Percentiles rank a stretch among this genome's conserved stretches.
Conservation (phyloP, 2,329 filamentous ascomycete species). For the Monosporascus sp. region DNA sequence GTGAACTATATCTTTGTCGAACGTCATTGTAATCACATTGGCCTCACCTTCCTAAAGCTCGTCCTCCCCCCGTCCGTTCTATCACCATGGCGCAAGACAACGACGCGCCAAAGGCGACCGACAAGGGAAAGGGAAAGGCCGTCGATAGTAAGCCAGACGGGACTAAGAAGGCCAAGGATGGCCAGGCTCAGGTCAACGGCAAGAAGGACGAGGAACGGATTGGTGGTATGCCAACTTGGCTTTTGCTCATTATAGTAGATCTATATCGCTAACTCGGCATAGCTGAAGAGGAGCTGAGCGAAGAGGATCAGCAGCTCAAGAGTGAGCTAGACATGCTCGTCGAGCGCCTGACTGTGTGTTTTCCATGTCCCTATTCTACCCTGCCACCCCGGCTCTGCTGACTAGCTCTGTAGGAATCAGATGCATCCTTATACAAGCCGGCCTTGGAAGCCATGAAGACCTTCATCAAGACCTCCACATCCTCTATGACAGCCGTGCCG, state of each 20-base stretch:
- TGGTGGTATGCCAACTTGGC: slow-evolving; percentile 32
- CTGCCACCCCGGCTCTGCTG: slow-evolving; percentile 4
- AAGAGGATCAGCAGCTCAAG: slow-evolving; percentile 98
- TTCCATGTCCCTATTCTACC: background rate
- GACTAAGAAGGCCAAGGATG: slow-evolving; percentile 61
- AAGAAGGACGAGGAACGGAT: slow-evolving; percentile 71
- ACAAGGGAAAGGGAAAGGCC: slow-evolving; percentile 97
- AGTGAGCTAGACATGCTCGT: slow-evolving; percentile 97
- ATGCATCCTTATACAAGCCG: slow-evolving; percentile 82
- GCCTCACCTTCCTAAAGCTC: background rate
- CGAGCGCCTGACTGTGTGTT: slow-evolving; percentile 77
- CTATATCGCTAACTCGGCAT: slow-evolving; percentile 29
- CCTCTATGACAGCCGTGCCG: slow-evolving; percentile 97
- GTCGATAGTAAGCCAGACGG: slow-evolving; percentile 60
- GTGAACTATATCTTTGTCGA: background rate
- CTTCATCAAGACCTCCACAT: slow-evolving; percentile 98
- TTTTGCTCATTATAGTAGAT: slow-evolving; percentile 2
- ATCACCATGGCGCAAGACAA: slow-evolving; percentile 86
- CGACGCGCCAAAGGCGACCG: slow-evolving; percentile 75
- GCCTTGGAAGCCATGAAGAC: slow-evolving; percentile 95
- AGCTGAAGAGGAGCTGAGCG: slow-evolving; percentile 80
- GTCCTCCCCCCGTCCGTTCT: slow-evolving; percentile 15
- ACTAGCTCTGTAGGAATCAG: slow-evolving; percentile 61
- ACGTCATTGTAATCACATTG: background rate
- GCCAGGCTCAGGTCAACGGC: slow-evolving; percentile 64